Base-by-base conservation (phyloP, 2,329 filamentous ascomycete species). In the Phyllosticta citrichinensis region DNA sequence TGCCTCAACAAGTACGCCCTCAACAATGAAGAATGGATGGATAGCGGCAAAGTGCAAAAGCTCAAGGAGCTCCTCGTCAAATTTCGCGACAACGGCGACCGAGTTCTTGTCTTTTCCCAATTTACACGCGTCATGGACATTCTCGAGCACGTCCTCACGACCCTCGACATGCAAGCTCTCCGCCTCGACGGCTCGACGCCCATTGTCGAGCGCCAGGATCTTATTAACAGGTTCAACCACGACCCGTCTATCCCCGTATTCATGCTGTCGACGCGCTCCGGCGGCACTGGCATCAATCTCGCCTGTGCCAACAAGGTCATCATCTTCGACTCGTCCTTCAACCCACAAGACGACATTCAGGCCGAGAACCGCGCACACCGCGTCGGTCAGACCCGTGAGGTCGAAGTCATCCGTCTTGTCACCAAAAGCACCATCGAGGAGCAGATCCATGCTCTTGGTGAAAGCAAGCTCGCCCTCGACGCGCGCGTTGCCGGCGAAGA, bases 311-410 rank as follows among this genome's bases (percentile, higher is more conserved):
- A 97, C 78, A 97, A 97, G 75, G 93, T 99, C 67, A 85, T 99
- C 74, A 94, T 99, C 69, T 97, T 97, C 72, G 94, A 99, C 74
- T 88, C 89, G 65, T 90, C 87, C n/a, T 96, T 97, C 77, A 99
- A 99, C 68, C 94, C 94, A 0, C 94, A 99, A 71, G 93, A 97
- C 67, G 94, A 99, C 70, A 86, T 96, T n/a, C 94, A 99, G 73
- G 94, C 94, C 0, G 94, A 97, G 78, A 97, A 99, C 73, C 87
- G 94, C 19, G 94, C 94, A 0, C 94, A 99, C 75, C 87, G 94
- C 14, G 89, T 99, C 9, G 94, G 94, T 0, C 94, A 99, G 77
- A 92, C 84, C 30, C 81, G 89, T 17, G 88, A 93, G 40, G 94
- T 99, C 1, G 93, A 99, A 71, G 88, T 99, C 51, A 85, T 96